phyloP scores from a whole-genome alignment of 352 stramenopile genomes.

The Peronospora farinosa region DNA sequence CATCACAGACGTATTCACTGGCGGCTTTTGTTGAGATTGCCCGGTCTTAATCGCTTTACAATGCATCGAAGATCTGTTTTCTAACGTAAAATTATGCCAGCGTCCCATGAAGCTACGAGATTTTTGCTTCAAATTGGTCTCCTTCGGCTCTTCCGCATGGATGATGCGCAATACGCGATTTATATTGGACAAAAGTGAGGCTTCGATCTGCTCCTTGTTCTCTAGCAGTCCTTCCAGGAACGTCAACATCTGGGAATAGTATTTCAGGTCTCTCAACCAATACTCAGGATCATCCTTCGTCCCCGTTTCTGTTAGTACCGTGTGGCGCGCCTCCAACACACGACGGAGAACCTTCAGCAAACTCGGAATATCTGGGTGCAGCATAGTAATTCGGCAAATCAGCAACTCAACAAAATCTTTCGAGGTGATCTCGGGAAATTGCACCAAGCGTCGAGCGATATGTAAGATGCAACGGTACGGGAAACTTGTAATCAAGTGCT shows the following conservation, averaged over 20 bases:
- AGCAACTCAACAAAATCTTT: constrained; percentile 68
- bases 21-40: constrained; percentile 18
- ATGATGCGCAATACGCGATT: constrained; percentile 74
- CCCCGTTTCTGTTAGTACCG: constrained; percentile 23
- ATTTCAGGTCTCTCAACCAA: constrained; percentile 59
- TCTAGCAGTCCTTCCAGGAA: constrained; percentile 49
- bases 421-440: constrained; percentile 60
- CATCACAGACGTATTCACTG: constrained; percentile 8
- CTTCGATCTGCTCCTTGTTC: constrained; percentile 41
- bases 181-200: constrained; percentile 54
- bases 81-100: constrained; percentile 75
- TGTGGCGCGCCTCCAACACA: constrained; percentile 52
- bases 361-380: constrained; percentile 61
- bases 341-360: constrained; percentile 70
- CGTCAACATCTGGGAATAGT: constrained; percentile 52
- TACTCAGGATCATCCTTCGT: constrained; percentile 37
- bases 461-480: constrained; percentile 61
- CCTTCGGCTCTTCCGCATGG: constrained; percentile 49
- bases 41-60: constrained; percentile 22
- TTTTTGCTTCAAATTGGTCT: constrained; percentile 39
- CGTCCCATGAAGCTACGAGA: constrained; percentile 62
- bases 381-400: constrained; percentile 60
- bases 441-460: constrained; percentile 54
- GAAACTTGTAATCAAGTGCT: constrained; percentile 60
- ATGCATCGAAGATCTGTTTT: constrained; percentile 29